Evolutionary conservation across 2,329 filamentous ascomycete genomes (phyloP).

Genomic region (Claviceps maximensis): DNA sequence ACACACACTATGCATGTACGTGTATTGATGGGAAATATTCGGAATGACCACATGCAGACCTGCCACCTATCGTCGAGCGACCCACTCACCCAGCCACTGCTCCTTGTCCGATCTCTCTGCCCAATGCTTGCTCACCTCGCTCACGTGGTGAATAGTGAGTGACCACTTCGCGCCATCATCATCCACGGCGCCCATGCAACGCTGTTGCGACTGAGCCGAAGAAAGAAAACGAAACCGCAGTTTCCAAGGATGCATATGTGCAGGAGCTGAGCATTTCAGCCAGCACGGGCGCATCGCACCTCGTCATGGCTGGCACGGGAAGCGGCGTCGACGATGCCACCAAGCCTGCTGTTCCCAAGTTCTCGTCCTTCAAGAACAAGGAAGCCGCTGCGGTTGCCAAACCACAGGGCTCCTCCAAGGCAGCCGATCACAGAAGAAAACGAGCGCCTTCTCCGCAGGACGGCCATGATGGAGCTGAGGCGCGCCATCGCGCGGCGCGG

Average conservation of each 20-base stretch:
- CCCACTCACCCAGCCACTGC: no score
- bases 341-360: constrained; percentile 41
- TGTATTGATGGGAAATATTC: no score
- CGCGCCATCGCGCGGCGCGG: constrained; percentile 6
- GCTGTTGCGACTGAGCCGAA: neutral
- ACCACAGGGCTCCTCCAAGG: constrained; percentile 5
- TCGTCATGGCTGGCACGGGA: constrained; percentile 14
- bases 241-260: neutral
- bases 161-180: no score
- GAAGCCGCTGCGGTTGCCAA: constrained; percentile 22
- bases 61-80: no score
- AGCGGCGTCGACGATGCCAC: constrained; percentile 11
- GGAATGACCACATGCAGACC: no score
- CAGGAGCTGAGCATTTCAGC: neutral
- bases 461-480: constrained; percentile 5
- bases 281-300: neutral
- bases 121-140: no score
- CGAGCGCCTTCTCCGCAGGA: constrained; percentile 4
- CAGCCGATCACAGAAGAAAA: constrained; percentile 9
- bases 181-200: no score
- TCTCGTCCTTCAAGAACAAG: constrained; percentile 54
- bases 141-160: no score
- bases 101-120: no score
- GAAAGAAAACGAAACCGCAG: neutral
- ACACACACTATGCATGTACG: no score